A percentile compares a stretch with the other conserved stretches of the same genome.
Evolutionary conservation across 768 basidiomycete genomes (phyloP).

Genomic region (Sarcodon sp.): DNA sequence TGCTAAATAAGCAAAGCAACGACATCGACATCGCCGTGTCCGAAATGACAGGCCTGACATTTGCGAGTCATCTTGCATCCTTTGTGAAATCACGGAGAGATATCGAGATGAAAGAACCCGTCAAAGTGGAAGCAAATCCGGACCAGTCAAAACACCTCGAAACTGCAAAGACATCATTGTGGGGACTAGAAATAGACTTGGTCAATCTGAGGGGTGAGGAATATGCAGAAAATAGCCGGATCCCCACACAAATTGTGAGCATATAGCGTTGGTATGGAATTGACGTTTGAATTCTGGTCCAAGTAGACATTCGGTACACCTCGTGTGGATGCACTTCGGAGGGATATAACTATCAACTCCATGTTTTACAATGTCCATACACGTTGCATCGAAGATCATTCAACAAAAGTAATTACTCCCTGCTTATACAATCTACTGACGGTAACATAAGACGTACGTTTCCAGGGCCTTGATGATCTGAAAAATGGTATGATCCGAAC

Average conservation of each 20-base stretch:
- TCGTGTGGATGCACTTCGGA: constrained; percentile 74
- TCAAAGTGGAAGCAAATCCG: constrained; percentile 86
- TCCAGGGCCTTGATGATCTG: constrained; percentile 77
- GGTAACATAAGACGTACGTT: constrained; percentile 1
- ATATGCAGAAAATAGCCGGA: constrained; percentile 78
- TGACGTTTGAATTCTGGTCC: not conserved
- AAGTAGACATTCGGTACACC: constrained; percentile 84
- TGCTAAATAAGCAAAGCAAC: constrained; percentile 69
- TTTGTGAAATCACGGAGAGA: constrained; percentile 43
- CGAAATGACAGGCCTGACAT: constrained; percentile 81
- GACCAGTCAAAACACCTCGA: constrained; percentile 98
- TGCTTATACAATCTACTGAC: constrained; percentile 1
- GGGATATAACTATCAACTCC: constrained; percentile 93
- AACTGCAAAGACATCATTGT: constrained; percentile 75
- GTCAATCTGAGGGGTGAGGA: constrained; percentile 91
- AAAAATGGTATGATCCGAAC: constrained; percentile 72
- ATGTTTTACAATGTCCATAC: constrained; percentile 95
- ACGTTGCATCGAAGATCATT: constrained; percentile 75
- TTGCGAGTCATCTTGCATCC: constrained; percentile 66
- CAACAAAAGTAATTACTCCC: constrained; percentile 41
- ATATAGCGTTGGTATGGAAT: not conserved
- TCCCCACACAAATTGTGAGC: constrained; percentile 77
- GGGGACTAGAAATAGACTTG: constrained; percentile 80
- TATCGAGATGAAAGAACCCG: constrained; percentile 44
- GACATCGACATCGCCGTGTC: constrained; percentile 91